Evolutionary conservation across 306 rosid species (phyloP).

Genomic region (Pyrus pyrifolia): DNA sequence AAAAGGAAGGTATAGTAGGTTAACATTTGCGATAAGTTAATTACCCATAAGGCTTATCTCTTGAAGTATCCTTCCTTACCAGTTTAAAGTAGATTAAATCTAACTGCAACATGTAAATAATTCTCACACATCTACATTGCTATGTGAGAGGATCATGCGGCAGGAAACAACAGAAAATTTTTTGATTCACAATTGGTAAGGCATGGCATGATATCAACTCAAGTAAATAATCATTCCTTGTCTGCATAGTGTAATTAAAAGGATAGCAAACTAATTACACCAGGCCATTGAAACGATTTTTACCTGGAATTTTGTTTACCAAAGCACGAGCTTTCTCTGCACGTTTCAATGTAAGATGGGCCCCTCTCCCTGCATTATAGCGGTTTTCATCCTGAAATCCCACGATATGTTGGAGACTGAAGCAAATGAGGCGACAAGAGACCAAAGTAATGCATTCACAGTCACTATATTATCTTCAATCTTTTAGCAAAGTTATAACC

Average conservation of each 20-base stretch:
- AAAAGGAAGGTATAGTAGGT: background rate
- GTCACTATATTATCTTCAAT: background rate
- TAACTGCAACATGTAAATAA: background rate
- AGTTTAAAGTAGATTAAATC: background rate
- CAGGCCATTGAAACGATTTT: background rate
- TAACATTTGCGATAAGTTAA: background rate
- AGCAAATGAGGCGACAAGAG: background rate
- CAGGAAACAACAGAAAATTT: background rate
- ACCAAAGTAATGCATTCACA: background rate
- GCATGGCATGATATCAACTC: background rate
- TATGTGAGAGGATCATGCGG: background rate
- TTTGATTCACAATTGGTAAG: background rate
- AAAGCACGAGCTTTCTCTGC: constrained; percentile 74
- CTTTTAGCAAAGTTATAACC: background rate
- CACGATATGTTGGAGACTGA: background rate
- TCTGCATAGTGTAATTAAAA: background rate
- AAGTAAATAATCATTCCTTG: background rate
- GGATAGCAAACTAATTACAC: background rate
- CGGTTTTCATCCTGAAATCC: constrained; percentile 64
- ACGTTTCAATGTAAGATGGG: constrained; percentile 60
- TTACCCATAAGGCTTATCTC: background rate
- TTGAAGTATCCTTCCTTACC: background rate
- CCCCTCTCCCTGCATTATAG: constrained; percentile 70
- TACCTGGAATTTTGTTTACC: constrained; percentile 63
- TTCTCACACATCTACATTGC: background rate